Percentiles rank a stretch among this genome's conserved stretches.
These are phyloP conservation scores for Saturnispora besseyi DNA, from an alignment of 805 yeast species.

Conservation along the genomic window DNA sequence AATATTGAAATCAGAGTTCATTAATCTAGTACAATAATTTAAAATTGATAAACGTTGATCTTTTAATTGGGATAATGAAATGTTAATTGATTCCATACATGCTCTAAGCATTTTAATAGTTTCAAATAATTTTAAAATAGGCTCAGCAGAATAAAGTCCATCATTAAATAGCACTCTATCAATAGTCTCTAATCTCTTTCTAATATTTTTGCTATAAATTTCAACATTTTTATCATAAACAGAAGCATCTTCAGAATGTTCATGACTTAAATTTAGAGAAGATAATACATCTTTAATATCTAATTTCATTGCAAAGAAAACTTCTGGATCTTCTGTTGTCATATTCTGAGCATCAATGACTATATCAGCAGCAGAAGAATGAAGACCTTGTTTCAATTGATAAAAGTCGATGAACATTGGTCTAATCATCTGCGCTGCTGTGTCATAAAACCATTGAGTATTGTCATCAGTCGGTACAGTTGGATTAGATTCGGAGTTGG, in stretches of 20 bases:
- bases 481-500: background rate
- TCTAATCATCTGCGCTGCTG: slow-evolving; percentile 27
- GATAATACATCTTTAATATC: slow-evolving; percentile 39
- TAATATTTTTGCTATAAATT: slow-evolving; percentile 40
- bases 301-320: slow-evolving; percentile 36
- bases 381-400: slow-evolving; percentile 63
- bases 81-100: slow-evolving; percentile 29
- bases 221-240: slow-evolving; percentile 22
- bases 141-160: slow-evolving; percentile 25
- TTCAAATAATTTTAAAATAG: slow-evolving; percentile 27
- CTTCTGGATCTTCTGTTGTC: slow-evolving; percentile 68
- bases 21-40: slow-evolving; percentile 66
- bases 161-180: slow-evolving; percentile 29
- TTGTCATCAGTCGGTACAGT: slow-evolving; percentile 5
- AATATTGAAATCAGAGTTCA: slow-evolving; percentile 63
- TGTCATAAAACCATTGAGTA: slow-evolving; percentile 25
- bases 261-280: slow-evolving; percentile 29
- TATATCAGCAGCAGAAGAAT: slow-evolving; percentile 47
- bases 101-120: slow-evolving; percentile 31
- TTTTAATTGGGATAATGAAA: slow-evolving; percentile 46
- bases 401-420: slow-evolving; percentile 61
- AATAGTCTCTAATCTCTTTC: slow-evolving; percentile 35
- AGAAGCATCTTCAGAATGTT: slow-evolving; percentile 24
- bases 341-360: slow-evolving; percentile 62
- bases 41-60: slow-evolving; percentile 63